Evolutionary conservation across 2,329 filamentous ascomycete genomes (phyloP).

Genomic region (Massarina eburnea): DNA sequence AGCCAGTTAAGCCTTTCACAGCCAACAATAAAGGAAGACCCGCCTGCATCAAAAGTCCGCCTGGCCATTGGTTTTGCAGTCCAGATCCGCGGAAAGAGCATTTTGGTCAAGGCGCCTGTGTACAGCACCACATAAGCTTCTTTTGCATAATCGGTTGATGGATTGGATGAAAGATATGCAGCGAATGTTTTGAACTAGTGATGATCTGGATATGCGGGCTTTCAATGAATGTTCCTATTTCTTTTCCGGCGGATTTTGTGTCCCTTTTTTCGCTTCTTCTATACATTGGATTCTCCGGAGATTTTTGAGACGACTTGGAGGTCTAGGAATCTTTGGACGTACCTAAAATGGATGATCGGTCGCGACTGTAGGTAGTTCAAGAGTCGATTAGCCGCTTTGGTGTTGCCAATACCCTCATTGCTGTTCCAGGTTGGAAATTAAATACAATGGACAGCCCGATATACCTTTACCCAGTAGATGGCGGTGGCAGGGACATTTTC

Average conservation of each 20-base stretch:
- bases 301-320: constrained; percentile 5
- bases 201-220: constrained; percentile 1
- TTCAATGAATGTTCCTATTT: constrained; percentile 2
- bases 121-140: constrained; percentile 38
- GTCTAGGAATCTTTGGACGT: constrained; percentile 10
- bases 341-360: constrained; percentile 13
- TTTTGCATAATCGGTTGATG: not conserved
- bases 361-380: not conserved
- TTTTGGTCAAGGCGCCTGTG: constrained; percentile 54
- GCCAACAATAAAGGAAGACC: constrained; percentile 41
- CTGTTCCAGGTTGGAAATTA: constrained; percentile 23
- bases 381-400: not conserved
- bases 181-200: constrained; percentile 16
- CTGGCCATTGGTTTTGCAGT: constrained; percentile 52
- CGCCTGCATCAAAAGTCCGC: constrained; percentile 47
- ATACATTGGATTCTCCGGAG: constrained; percentile 7
- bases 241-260: constrained; percentile 6
- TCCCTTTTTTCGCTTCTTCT: not conserved
- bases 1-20: constrained; percentile 40
- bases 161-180: constrained; percentile 14
- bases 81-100: constrained; percentile 51
- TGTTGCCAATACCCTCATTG: constrained; percentile 39
- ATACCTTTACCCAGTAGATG: no score
- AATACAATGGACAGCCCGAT: no score
- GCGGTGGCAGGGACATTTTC: no score